phyloP scores from a whole-genome alignment of 331 rosid species.

The Pyrus hybrid region DNA sequence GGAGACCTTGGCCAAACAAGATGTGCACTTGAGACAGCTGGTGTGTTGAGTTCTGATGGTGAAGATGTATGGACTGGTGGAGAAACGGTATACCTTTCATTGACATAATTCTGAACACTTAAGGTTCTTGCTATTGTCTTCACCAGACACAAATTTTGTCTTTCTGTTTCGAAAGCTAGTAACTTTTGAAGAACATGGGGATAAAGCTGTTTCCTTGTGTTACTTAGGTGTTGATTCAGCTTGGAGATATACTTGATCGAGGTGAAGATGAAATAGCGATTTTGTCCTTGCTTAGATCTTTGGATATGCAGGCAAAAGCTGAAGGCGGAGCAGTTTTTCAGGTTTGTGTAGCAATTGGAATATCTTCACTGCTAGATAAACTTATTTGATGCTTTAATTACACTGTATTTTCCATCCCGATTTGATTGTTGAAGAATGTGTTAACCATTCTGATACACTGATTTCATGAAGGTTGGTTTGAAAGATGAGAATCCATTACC shows the following conservation, averaged over 20 bases:
- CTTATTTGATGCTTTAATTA: neutral
- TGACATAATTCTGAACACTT: neutral
- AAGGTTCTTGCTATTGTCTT: neutral
- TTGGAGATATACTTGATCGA: constrained; percentile 92
- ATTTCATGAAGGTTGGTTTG: neutral
- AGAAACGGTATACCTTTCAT: constrained; percentile 42
- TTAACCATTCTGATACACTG: neutral
- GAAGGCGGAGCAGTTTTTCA: constrained; percentile 95
- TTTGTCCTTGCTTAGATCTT: constrained; percentile 73
- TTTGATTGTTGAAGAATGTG: neutral
- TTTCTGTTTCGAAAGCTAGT: neutral
- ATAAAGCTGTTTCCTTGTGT: neutral
- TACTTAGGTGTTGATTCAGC: constrained; percentile 74
- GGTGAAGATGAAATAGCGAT: constrained; percentile 96
- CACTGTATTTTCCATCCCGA: neutral
- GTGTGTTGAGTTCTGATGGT: constrained; percentile 72
- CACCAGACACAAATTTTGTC: neutral
- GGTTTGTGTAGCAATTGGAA: constrained; percentile 38
- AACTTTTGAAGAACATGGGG: neutral
- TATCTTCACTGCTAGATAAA: neutral
- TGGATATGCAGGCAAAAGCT: constrained; percentile 74
- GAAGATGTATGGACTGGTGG: constrained; percentile 86
- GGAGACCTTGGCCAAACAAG: constrained; percentile 84
- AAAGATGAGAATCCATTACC: neutral
- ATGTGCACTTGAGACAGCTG: constrained; percentile 84